Evolutionary conservation across 2,329 filamentous ascomycete genomes (phyloP).

Genomic region (Aspergillus felis): DNA sequence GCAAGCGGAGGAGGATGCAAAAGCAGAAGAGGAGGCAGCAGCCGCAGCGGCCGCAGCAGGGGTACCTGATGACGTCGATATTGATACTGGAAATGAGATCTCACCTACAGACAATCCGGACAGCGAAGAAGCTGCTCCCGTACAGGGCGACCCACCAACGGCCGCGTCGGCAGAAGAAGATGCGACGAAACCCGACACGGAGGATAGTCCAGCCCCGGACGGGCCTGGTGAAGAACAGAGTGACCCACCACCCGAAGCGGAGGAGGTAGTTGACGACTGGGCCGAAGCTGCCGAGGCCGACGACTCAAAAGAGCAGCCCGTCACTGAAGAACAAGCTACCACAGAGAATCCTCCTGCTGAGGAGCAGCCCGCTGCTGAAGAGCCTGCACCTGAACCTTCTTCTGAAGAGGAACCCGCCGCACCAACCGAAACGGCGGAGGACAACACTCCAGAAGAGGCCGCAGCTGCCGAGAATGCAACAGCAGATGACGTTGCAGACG

Average conservation of each 20-base stretch:
- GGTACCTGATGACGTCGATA: constrained; percentile 9
- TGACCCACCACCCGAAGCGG: constrained; percentile 8
- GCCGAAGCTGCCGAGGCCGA: neutral
- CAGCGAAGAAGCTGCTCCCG: neutral
- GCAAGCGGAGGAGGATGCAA: constrained; percentile 30
- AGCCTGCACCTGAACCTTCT: constrained; percentile 8
- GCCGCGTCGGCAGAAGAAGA: constrained; percentile 6
- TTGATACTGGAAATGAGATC: constrained; percentile 4
- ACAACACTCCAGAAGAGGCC: constrained; percentile 11
- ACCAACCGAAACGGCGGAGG: constrained; percentile 4
- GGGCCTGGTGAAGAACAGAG: constrained; percentile 10
- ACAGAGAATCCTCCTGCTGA: constrained; percentile 13
- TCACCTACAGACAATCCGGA: constrained; percentile 4
- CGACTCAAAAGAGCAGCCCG: constrained; percentile 3
- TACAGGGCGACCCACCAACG: constrained; percentile 1
- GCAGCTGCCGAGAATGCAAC: neutral
- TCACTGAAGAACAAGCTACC: constrained; percentile 11
- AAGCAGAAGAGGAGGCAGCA: constrained; percentile 22
- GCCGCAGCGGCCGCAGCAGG: constrained; percentile 7
- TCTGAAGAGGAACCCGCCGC: constrained; percentile 14
- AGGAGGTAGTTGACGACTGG: constrained; percentile 1
- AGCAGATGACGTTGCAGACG: constrained; percentile 6
- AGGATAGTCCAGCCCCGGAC: constrained; percentile 1
- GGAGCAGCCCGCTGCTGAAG: constrained; percentile 12
- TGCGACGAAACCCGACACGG: constrained; percentile 9